Conservation (phyloP, 257 asterid species). For the Craterostigma plantagineum region DNA sequence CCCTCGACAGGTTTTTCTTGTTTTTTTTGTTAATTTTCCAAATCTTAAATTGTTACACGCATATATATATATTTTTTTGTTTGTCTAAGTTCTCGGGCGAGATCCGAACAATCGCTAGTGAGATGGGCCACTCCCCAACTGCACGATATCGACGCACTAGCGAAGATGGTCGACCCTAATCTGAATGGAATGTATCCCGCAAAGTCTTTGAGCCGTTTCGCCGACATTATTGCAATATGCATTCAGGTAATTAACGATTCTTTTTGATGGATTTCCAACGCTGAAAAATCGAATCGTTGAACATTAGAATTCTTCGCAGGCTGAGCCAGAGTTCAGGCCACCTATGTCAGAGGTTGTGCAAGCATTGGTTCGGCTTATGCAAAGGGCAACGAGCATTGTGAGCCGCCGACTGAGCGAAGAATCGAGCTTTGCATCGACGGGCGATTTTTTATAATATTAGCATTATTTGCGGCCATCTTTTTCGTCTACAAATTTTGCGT, state of each 20-base stretch:
- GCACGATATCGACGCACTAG: constrained; percentile 91
- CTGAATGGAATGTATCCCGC: constrained; percentile 97
- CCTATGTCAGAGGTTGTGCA: constrained; percentile 99
- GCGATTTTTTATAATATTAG: background rate
- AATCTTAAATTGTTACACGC: no score
- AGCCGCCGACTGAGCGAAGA: constrained; percentile 65
- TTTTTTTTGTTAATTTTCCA: no score
- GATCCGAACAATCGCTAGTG: constrained; percentile 91
- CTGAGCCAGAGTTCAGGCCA: constrained; percentile 94
- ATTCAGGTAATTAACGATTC: constrained; percentile 45
- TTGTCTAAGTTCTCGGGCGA: constrained; percentile 64
- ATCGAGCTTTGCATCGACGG: constrained; percentile 42
- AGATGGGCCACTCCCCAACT: constrained; percentile 99
- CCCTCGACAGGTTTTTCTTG: constrained; percentile 67
- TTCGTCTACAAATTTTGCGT: no score
- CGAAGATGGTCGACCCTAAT: constrained; percentile 88
- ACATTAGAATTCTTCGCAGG: constrained; percentile 47
- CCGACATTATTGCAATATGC: constrained; percentile 82
- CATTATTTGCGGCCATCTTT: no score
- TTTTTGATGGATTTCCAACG: no score
- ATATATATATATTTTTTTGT: no score
- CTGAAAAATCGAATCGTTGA: no score
- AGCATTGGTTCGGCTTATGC: constrained; percentile 87
- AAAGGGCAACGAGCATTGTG: constrained; percentile 59
- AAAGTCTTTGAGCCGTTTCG: constrained; percentile 89